Evolutionary conservation across 2,329 filamentous ascomycete species (phyloP).

Genomic region (Waltergamsia citrina): DNA sequence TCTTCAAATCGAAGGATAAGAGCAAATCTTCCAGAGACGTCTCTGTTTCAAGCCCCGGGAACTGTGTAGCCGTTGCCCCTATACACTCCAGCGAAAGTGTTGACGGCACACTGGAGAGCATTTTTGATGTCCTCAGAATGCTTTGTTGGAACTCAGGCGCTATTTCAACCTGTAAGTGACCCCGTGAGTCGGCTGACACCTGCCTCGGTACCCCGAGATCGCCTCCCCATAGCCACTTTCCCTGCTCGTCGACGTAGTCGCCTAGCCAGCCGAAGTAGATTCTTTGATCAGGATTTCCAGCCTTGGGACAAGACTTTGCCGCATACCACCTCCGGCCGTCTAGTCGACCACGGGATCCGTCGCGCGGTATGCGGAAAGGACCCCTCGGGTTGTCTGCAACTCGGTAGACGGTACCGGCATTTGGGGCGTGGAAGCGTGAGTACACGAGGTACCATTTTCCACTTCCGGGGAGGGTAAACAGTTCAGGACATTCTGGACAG

Average conservation of each 20-base stretch:
- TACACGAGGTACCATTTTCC: constrained; percentile 25
- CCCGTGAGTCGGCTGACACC: constrained; percentile 15
- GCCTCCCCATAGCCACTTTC: constrained; percentile 27
- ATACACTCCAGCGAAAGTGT: constrained; percentile 11
- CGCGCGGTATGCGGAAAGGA: constrained; percentile 22
- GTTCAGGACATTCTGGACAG: constrained; percentile 25
- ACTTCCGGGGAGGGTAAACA: constrained; percentile 19
- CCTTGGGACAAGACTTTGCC: constrained; percentile 22
- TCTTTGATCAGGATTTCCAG: constrained; percentile 15
- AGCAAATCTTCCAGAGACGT: constrained; percentile 11
- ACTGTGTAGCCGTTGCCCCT: constrained; percentile 13
- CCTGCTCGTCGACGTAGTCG: constrained; percentile 19
- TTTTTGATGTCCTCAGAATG: too few species aligned
- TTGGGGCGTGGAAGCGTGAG: constrained; percentile 21
- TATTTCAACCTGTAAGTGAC: constrained; percentile 13
- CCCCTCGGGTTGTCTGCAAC: constrained; percentile 21
- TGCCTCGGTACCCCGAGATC: constrained; percentile 20
- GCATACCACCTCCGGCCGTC: constrained; percentile 26
- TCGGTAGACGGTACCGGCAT: constrained; percentile 23
- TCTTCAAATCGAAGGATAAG: constrained; percentile 12
- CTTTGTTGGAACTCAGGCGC: constrained; percentile 9
- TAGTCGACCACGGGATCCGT: constrained; percentile 20
- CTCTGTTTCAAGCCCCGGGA: constrained; percentile 11
- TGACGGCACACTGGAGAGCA: too few species aligned
- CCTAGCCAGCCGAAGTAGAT: constrained; percentile 24